Base-by-base conservation (phyloP, 1,284 basidiomycete genomes). In the Fomes fomentarius region DNA sequence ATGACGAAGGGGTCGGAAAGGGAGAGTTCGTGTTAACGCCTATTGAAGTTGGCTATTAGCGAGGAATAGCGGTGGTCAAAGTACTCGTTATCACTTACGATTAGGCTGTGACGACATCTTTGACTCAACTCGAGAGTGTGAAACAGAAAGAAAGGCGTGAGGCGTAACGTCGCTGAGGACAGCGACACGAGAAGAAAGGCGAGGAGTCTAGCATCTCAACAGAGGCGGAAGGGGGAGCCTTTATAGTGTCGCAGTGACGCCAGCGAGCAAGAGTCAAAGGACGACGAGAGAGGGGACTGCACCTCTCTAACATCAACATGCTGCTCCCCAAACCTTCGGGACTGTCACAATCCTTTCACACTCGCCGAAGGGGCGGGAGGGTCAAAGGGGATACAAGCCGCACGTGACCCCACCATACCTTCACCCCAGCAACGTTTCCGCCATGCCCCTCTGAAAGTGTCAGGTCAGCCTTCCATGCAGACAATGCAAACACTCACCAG, bases 291-390 rank as follows among this genome's bases (percentile, higher is more conserved):
- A 31, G 34, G 54, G 3, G 22, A 17, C 22, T 10, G 42, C 41
- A 50, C 31, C 53, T 47, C 45, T 19, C 26, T 54, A 54, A 30
- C 38, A 61, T 61, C 60, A 61, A 45, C 22, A 26, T 56, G 56
- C 51, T 35, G 41, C 44, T 22, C 44, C 15, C 41, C 37, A 46
- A 22, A 42, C 45, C 42, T 26, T 34, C 21, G 22, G 52, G 49
- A 30, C 19, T 21, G 38, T 53, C 51, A 45, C 48, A 50, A 17
- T 41, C 26, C 42, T 47, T 38, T 52, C 49, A 52, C 40, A 31
- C 14, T 4, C 7, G 22, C 25, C 19, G 4, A 19, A 40, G 21
- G 33, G 30, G 6, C 30, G 28, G 14, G 25, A 21, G 10, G 39
- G 33, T 15, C 35, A 30, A 43, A 28, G 35, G 43, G 43, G 7